Percentiles rank a stretch among this genome's conserved stretches.
These are phyloP conservation scores for Allantophomopsis lycopodina DNA, from an alignment of 2,329 filamentous ascomycete species.

Conservation along the genomic window DNA sequence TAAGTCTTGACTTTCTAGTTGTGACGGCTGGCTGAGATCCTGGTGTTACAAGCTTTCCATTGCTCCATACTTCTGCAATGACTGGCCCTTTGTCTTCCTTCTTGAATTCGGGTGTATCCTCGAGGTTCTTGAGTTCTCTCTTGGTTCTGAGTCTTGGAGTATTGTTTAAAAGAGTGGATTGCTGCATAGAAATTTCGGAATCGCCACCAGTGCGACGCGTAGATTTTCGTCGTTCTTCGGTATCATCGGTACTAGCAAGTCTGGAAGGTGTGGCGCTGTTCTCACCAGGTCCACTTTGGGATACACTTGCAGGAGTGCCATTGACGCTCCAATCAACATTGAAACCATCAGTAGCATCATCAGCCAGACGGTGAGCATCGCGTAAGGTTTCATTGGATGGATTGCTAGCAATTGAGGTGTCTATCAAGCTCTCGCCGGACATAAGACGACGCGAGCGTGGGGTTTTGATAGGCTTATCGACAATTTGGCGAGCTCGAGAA, in stretches of 20 bases:
- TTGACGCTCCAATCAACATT: slow-evolving; percentile 28
- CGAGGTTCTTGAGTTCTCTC: slow-evolving; percentile 44
- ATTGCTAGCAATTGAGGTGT: slow-evolving; percentile 14
- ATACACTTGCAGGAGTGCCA: slow-evolving; percentile 21
- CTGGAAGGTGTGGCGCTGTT: slow-evolving; percentile 16
- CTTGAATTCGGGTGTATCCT: slow-evolving; percentile 48
- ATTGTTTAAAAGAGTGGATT: slow-evolving; percentile 36
- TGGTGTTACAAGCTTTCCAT: slow-evolving; percentile 44
- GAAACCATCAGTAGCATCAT: slow-evolving; percentile 31
- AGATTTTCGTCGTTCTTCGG: slow-evolving; percentile 20
- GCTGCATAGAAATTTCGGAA: slow-evolving; percentile 29
- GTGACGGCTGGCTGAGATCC: slow-evolving; percentile 19
- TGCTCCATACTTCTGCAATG: slow-evolving; percentile 46
- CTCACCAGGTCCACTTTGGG: slow-evolving; percentile 7
- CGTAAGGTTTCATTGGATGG: slow-evolving; percentile 13
- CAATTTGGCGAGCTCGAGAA: not conserved
- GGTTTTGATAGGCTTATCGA: slow-evolving; percentile 12
- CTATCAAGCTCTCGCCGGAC: slow-evolving; percentile 22
- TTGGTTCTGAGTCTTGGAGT: slow-evolving; percentile 31
- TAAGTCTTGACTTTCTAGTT: slow-evolving; percentile 10
- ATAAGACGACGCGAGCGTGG: slow-evolving; percentile 24
- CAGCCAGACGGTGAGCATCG: slow-evolving; percentile 14
- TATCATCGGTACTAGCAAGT: slow-evolving; percentile 8
- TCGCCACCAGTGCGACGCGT: slow-evolving; percentile 27
- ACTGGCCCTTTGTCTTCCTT: slow-evolving; percentile 45